These are phyloP conservation scores for Citrus unshiu DNA, from an alignment of 345 rosid species.

Conservation along the genomic window DNA sequence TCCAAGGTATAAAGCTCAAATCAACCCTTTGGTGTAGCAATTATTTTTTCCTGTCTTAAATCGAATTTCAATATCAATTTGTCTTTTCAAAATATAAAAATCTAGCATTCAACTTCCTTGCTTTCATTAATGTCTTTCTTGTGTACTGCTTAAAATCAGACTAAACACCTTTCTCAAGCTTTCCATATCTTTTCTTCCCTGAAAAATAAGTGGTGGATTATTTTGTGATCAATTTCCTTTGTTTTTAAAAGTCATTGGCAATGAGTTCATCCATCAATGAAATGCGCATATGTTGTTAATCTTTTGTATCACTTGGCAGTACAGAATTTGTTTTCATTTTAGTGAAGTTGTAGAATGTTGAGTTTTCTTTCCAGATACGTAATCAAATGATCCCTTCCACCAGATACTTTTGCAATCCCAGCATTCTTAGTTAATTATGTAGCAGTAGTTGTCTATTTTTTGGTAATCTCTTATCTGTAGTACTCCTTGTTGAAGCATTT, in stretches of 20 bases:
- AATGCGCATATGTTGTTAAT: neutral
- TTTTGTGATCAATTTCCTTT: neutral
- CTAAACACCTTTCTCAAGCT: neutral
- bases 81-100: neutral
- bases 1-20: constrained; percentile 52
- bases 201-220: neutral
- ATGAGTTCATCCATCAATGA: neutral
- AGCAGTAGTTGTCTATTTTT: neutral
- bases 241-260: neutral
- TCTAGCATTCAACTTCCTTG: neutral
- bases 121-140: neutral
- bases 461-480: neutral
- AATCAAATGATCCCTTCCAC: neutral
- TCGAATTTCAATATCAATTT: neutral
- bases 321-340: neutral
- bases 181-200: neutral
- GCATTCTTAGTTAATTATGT: neutral
- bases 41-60: neutral
- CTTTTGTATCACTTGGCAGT: neutral
- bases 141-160: neutral
- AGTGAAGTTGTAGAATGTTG: neutral
- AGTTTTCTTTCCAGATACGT: neutral
- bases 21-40: neutral
- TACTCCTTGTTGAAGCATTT: neutral
- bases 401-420: neutral